Conservation (phyloP, 1,139 yeast genomes). For the Saccharomyces hybrid region DNA sequence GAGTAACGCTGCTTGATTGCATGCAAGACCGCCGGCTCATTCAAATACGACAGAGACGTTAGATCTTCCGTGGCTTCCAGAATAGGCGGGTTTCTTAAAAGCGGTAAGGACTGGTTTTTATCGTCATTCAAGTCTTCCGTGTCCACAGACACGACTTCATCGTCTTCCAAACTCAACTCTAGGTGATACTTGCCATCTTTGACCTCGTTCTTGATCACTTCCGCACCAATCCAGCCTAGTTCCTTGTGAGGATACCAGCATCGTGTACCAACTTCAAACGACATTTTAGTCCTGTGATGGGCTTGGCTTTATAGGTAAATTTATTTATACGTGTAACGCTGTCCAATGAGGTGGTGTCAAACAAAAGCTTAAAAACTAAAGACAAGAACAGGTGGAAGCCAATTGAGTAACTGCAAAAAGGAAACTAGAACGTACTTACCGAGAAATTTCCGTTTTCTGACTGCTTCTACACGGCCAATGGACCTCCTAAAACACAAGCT, state of each 20-base stretch:
- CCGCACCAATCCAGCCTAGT: constrained; percentile 89
- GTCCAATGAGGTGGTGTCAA: not conserved
- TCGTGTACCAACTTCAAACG: constrained; percentile 41
- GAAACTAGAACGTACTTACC: not conserved
- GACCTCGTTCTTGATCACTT: constrained; percentile 51
- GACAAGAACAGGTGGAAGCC: not conserved
- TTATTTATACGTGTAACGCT: not conserved
- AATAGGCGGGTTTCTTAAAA: constrained; percentile 87
- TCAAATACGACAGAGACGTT: constrained; percentile 83
- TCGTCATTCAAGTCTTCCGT: constrained; percentile 39
- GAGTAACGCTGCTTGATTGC: constrained; percentile 88
- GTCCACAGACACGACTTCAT: constrained; percentile 49
- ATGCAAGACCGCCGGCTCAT: constrained; percentile 93
- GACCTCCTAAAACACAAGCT: not conserved
- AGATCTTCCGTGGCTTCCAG: constrained; percentile 79
- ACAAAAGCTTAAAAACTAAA: not conserved
- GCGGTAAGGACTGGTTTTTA: constrained; percentile 44
- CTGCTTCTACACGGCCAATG: not conserved
- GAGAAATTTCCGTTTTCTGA: not conserved
- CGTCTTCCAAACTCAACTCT: constrained; percentile 56
- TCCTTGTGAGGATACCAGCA: constrained; percentile 93
- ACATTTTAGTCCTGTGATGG: constrained; percentile 13
- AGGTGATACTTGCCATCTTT: constrained; percentile 49
- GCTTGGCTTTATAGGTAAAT: not conserved
- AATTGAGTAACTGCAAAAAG: not conserved